Base-by-base conservation (phyloP, 2,329 filamentous ascomycete species). In the Knoxdaviesia capensis region DNA sequence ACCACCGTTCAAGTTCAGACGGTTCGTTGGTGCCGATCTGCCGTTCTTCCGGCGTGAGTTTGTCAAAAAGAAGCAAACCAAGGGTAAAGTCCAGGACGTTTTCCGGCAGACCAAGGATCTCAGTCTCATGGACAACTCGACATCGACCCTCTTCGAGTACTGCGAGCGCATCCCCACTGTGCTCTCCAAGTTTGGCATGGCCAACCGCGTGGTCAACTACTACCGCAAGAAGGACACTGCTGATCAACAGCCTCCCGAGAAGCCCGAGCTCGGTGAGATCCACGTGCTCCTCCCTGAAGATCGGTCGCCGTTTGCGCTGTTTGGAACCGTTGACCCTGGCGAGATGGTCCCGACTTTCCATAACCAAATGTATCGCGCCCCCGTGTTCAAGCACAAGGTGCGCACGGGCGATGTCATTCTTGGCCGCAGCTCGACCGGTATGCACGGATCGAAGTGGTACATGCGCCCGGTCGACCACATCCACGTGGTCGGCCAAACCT, bases 171-270 rank as follows among this genome's bases (percentile, higher is more conserved):
- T 85, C 47, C 90, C 90, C 1, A 81, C 80, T 7, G 85, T 93
- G 45, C 65, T 98, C 47, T 94, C 88, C 37, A 94, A 93, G 54
- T 94, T 94, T 53, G 90, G 88, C 49, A 98, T 98, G 90, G 87
- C 87, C 41, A 93, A 80, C 56, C 81, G 86, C 42, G 72, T 98
- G 45, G 85, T 96, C 64, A 96, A 98, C 58, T 98, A 96, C 59
- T 94, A 94, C 56, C 81, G 87, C 45, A 85, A 85, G 52, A 81
- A 85, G 54, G 73, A 72, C 36, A 66, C 69, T 36, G 71, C 70
- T 33, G 83, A 92, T 38, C 83, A 90, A 46, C 73, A 76, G 40
- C 69, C 74, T 41, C 71, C 83, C 1, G 81, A 84, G 1, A 92
- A 86, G 63, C 66, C 69, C 38, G 85, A 93, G 4, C 71, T 98